phyloP scores from a whole-genome alignment of 2,329 filamentous ascomycete genomes.

The Diaporthe sp. region DNA sequence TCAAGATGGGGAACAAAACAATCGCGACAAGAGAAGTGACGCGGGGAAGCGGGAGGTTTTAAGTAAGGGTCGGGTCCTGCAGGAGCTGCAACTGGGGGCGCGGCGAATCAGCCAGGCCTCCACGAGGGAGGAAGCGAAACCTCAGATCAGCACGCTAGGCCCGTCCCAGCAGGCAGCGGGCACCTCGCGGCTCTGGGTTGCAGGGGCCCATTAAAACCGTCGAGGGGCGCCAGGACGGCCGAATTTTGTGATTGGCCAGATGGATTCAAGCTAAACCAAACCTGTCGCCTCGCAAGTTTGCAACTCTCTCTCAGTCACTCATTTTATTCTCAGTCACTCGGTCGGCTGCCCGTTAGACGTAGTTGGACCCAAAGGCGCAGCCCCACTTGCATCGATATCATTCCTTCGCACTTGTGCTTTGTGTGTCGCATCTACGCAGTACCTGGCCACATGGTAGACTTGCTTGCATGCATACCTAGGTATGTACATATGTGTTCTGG shows the following conservation, averaged over 20 bases:
- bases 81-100: conserved; percentile 28
- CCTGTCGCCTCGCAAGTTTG: background rate
- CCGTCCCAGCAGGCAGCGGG: background rate
- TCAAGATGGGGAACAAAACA: conserved; percentile 34
- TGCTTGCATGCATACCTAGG: too few relatives aligned
- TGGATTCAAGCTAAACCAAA: background rate
- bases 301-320: too few relatives aligned
- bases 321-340: background rate
- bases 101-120: conserved; percentile 31
- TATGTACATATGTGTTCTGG: background rate
- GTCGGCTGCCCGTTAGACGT: background rate
- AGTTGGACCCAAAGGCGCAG: background rate
- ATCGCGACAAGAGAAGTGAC: conserved; percentile 35
- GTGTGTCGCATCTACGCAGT: background rate
- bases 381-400: background rate
- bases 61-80: conserved; percentile 35
- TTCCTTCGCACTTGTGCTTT: too few relatives aligned
- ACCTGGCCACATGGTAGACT: too few relatives aligned
- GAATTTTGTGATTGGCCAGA: conserved; percentile 32
- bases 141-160: conserved; percentile 33
- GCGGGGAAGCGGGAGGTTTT: conserved; percentile 37
- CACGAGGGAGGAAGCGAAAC: conserved; percentile 1
- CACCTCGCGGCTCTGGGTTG: background rate
- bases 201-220: conserved; percentile 1
- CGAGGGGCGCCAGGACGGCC: background rate